Percentiles rank a stretch among this genome's conserved stretches.
Evolutionary conservation across 345 rosid species (phyloP).

Genomic region (Mercurialis annua): DNA sequence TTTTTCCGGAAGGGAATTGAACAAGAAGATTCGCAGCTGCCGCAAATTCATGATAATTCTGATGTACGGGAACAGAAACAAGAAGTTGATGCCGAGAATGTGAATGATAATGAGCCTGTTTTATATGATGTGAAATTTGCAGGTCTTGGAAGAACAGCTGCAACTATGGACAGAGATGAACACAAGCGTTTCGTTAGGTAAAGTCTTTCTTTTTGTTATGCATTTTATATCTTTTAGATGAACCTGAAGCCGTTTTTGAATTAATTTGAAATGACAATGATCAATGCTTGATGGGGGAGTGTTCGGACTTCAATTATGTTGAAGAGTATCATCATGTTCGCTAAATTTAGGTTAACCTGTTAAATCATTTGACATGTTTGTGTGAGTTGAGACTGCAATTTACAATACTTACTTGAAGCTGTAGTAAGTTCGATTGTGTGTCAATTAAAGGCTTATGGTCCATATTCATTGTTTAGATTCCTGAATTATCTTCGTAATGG

Average conservation of each 20-base stretch:
- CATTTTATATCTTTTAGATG: background rate
- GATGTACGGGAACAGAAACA: slow-evolving; percentile 25
- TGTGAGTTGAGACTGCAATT: background rate
- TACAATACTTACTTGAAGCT: too few species aligned
- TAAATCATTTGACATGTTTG: background rate
- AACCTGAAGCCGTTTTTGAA: background rate
- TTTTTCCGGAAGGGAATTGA: slow-evolving; percentile 68
- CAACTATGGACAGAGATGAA: slow-evolving; percentile 52
- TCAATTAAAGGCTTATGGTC: too few species aligned
- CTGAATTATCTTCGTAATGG: background rate
- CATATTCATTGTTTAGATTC: background rate
- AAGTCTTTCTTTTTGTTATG: background rate
- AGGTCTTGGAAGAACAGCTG: slow-evolving; percentile 62
- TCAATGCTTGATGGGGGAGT: background rate
- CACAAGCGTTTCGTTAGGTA: slow-evolving; percentile 89
- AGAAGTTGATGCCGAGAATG: slow-evolving; percentile 36
- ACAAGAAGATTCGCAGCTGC: slow-evolving; percentile 34
- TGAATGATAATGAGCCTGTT: slow-evolving; percentile 34
- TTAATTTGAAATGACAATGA: background rate
- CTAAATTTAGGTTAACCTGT: too few species aligned
- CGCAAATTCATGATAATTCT: slow-evolving; percentile 23
- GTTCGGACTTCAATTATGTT: too few species aligned
- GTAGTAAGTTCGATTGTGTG: too few species aligned
- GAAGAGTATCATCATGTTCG: too few species aligned
- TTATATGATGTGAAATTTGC: slow-evolving; percentile 42